Conservation (phyloP, 2,329 filamentous ascomycete species). For the Verticillium nonalfalfae region DNA sequence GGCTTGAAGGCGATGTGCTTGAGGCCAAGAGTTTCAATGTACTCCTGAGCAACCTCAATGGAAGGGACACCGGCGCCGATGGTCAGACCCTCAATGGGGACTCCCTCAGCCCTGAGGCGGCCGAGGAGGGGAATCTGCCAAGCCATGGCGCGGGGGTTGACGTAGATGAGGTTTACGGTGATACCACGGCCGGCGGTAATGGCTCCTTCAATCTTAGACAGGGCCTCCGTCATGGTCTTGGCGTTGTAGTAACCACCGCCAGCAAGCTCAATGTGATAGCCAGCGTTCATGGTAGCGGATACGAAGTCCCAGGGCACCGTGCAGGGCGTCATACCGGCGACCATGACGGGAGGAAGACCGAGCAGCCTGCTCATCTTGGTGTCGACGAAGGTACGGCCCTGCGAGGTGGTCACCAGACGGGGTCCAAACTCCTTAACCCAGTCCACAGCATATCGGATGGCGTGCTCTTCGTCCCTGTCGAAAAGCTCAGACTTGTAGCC, state of each 20-base stretch:
- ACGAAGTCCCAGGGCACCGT: constrained; percentile 92
- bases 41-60: constrained; percentile 87
- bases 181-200: constrained; percentile 85
- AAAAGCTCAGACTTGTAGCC: constrained; percentile 98
- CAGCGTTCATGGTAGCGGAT: constrained; percentile 85
- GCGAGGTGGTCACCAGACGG: constrained; percentile 82
- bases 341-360: constrained; percentile 80
- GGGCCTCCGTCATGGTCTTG: constrained; percentile 74
- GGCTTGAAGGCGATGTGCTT: constrained; percentile 96
- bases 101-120: constrained; percentile 73
- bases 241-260: constrained; percentile 86
- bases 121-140: constrained; percentile 88
- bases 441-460: constrained; percentile 89
- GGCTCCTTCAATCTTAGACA: constrained; percentile 76
- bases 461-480: constrained; percentile 89
- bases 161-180: constrained; percentile 84
- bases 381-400: constrained; percentile 85
- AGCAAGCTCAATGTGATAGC: constrained; percentile 88
- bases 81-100: constrained; percentile 86
- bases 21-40: constrained; percentile 85
- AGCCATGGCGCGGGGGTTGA: constrained; percentile 80
- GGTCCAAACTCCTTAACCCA: constrained; percentile 98
- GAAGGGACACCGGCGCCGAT: constrained; percentile 93
- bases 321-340: constrained; percentile 88
- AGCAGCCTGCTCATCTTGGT: constrained; percentile 91